phyloP scores from a whole-genome alignment of 1,284 basidiomycete genomes.

The Phylloporus sp. region DNA sequence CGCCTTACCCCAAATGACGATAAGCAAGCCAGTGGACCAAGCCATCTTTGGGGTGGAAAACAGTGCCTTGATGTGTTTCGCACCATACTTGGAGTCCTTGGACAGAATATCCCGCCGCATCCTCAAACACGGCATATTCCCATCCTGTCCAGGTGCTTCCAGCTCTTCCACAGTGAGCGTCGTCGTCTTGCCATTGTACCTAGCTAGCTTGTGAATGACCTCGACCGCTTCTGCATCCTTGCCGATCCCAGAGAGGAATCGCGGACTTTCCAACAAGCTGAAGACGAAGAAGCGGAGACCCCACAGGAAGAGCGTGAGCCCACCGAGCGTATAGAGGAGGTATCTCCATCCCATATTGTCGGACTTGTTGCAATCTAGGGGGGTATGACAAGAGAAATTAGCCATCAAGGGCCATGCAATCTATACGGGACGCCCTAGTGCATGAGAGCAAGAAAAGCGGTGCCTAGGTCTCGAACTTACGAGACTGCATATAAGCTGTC shows the following conservation, averaged over 20 bases:
- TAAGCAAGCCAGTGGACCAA: slow-evolving; percentile 59
- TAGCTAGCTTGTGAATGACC: slow-evolving; percentile 61
- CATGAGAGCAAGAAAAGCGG: slow-evolving; percentile 1
- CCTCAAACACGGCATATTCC: neutral
- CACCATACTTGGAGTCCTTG: slow-evolving; percentile 42
- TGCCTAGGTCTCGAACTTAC: slow-evolving; percentile 41
- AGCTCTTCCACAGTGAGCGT: slow-evolving; percentile 48
- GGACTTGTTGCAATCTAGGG: slow-evolving; percentile 41
- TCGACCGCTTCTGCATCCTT: slow-evolving; percentile 65
- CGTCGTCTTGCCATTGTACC: slow-evolving; percentile 54
- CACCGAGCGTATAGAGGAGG: slow-evolving; percentile 46
- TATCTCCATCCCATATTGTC: slow-evolving; percentile 68
- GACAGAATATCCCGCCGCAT: slow-evolving; percentile 34
- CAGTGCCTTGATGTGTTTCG: slow-evolving; percentile 53
- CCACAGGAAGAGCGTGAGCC: slow-evolving; percentile 58
- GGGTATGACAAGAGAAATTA: slow-evolving; percentile 48
- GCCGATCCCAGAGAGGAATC: slow-evolving; percentile 64
- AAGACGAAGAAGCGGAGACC: slow-evolving; percentile 63
- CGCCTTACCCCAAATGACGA: slow-evolving; percentile 56
- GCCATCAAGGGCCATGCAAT: slow-evolving; percentile 56
- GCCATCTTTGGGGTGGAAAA: slow-evolving; percentile 61
- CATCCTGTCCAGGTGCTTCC: slow-evolving; percentile 21
- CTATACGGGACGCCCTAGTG: slow-evolving; percentile 18
- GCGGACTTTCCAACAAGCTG: slow-evolving; percentile 63
- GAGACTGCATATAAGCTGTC: slow-evolving; percentile 65